Base-by-base conservation (phyloP, 257 asterid species). In the Solanum boliviense region DNA sequence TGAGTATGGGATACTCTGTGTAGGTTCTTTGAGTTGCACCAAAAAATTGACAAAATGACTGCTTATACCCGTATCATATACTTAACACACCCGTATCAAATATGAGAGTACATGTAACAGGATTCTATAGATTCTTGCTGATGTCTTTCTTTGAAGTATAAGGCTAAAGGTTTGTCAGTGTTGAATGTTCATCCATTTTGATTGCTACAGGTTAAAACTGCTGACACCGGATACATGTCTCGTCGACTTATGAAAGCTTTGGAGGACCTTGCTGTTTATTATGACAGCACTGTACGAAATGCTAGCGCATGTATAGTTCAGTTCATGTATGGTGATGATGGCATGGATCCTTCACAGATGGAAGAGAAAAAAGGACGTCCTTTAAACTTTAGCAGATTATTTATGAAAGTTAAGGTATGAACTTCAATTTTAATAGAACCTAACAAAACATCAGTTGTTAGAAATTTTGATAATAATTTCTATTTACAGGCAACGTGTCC, bases 271-370 rank as follows among this genome's bases (percentile, higher is more conserved):
- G 92, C 98, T 68, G 84, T 97, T 84, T 91, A 92, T 58, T 97
- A 97, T 90, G 99, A 97, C 88, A 89, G 90, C 92, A 95, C 98
- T 21, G 99, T 97, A 81, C 93, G 99, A 91, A 94, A 94, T 92
- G 96, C 99, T 56, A 95, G 99, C 89, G 87, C 95, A 89, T 91
- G 92, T 92, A 92, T 97, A 89, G 92, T 95, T 84, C 99, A 97
- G 89, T 97, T 97, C 89, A 70, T 87, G 87, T 97, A 97, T 85
- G 99, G 99, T 52, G 96, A 94, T 90, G 99, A 97, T 92, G 98
- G 98, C 88, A 92, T 97, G 99, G 99, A 97, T 91, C 98, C 99
- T 89, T 92, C 96, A 21, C 98, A 94, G 89, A 97, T 97, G 99
- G 99, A 97, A 92, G 99, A 91, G 87, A 94, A 92, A 89, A 92